Percentiles rank a stretch among this genome's conserved stretches.
These are phyloP conservation scores for Strobilomyces echinocephalus DNA, from an alignment of 768 basidiomycete genomes.

Conservation along the genomic window DNA sequence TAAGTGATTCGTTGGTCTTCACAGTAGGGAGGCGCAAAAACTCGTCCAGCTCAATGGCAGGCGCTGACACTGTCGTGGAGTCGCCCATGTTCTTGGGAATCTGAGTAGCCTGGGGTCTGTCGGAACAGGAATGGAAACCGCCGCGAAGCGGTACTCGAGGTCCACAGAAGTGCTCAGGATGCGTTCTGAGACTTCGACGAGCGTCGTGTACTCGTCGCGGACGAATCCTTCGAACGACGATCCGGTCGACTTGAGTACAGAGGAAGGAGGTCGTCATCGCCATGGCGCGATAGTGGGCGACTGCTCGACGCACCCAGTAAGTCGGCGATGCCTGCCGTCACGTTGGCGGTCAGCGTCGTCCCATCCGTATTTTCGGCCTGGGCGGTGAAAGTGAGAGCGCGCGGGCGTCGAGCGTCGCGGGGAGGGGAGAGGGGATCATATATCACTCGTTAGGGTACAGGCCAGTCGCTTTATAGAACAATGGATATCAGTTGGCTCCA, in stretches of 20 bases:
- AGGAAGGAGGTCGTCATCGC: not conserved
- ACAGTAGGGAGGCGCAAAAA: too few relatives aligned
- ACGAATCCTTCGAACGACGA: constrained; percentile 80
- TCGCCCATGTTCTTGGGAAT: constrained; percentile 33
- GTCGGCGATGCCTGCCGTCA: constrained; percentile 71
- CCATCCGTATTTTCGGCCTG: constrained; percentile 70
- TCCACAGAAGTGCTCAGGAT: constrained; percentile 90
- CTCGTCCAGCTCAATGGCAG: too few relatives aligned
- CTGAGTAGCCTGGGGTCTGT: constrained; percentile 47
- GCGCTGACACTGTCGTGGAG: too few relatives aligned
- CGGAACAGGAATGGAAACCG: constrained; percentile 43
- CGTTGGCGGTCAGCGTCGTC: constrained; percentile 54
- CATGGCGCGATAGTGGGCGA: not conserved
- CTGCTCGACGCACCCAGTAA: constrained; percentile 56
- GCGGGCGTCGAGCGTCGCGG: not conserved
- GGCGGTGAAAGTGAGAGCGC: not conserved
- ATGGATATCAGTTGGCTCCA: constrained; percentile 18
- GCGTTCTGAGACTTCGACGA: constrained; percentile 77
- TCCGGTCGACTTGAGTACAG: constrained; percentile 88
- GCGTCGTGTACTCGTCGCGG: constrained; percentile 85
- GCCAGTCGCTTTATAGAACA: constrained; percentile 12
- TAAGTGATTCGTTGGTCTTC: too few relatives aligned
- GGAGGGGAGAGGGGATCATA: not conserved
- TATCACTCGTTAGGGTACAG: not conserved
- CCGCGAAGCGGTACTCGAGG: constrained; percentile 59